Percentiles rank a stretch among this genome's conserved stretches.
These are phyloP conservation scores for Sporothrix protearum DNA, from an alignment of 2,329 filamentous ascomycete genomes.

Conservation along the genomic window DNA sequence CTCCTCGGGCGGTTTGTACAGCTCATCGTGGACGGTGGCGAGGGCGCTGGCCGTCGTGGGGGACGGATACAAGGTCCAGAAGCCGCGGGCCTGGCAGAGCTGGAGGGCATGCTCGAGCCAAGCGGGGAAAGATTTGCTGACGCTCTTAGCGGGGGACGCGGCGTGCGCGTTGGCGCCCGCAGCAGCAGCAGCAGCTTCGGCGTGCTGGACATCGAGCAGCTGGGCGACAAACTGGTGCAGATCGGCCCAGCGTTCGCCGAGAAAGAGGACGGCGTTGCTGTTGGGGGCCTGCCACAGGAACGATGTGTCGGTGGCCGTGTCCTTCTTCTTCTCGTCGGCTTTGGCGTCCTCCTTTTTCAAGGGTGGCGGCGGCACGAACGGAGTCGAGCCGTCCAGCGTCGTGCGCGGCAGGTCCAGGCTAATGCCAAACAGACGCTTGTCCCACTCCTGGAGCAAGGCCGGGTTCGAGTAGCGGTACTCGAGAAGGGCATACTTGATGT, in stretches of 20 bases:
- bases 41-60: slow-evolving; percentile 52
- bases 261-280: slow-evolving; percentile 75
- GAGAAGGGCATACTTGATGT: slow-evolving; percentile 72
- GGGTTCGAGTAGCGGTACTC: slow-evolving; percentile 69
- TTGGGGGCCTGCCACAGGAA: slow-evolving; percentile 86
- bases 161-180: neutral
- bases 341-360: slow-evolving; percentile 2
- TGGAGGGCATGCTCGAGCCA: slow-evolving; percentile 78
- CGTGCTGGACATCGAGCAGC: slow-evolving; percentile 46
- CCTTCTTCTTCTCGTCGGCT: neutral
- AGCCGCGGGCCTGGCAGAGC: slow-evolving; percentile 71
- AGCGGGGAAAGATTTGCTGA: slow-evolving; percentile 66
- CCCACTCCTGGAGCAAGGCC: slow-evolving; percentile 44
- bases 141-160: slow-evolving; percentile 45
- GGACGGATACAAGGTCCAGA: slow-evolving; percentile 75
- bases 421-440: slow-evolving; percentile 66
- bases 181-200: slow-evolving; percentile 36
- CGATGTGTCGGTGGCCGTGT: slow-evolving; percentile 40
- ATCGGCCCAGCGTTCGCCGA: slow-evolving; percentile 83
- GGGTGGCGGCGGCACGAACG: slow-evolving; percentile 47
- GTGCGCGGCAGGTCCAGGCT: slow-evolving; percentile 70
- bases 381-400: slow-evolving; percentile 56
- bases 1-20: slow-evolving; percentile 70
- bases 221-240: slow-evolving; percentile 75
- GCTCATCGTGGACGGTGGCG: slow-evolving; percentile 72